These are phyloP conservation scores for Croton laevigatus DNA, from an alignment of 441 rosid species.

Conservation along the genomic window DNA sequence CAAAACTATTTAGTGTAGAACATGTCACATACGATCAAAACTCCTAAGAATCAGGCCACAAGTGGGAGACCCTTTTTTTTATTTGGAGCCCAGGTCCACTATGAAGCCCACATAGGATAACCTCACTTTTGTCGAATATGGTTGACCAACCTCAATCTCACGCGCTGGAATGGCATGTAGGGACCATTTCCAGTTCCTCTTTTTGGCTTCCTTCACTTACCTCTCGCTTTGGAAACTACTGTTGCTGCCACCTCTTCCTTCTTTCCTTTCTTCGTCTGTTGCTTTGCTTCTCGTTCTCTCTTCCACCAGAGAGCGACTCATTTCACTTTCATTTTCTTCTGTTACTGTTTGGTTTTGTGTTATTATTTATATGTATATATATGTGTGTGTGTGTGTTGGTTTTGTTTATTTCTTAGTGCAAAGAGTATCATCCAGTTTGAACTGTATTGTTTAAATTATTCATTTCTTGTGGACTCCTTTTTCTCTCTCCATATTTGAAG, in stretches of 20 bases:
- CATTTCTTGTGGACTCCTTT: neutral
- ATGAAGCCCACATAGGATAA: conserved; percentile 21
- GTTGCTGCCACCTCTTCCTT: conserved; percentile 15
- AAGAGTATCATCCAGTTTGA: neutral
- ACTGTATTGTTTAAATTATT: neutral
- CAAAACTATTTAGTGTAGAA: neutral
- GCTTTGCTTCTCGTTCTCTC: conserved; percentile 18
- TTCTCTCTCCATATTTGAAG: conserved; percentile 5
- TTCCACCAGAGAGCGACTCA: conserved; percentile 20
- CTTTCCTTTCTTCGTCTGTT: no score
- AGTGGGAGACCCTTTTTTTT: neutral
- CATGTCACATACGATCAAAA: neutral
- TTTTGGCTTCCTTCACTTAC: conserved; percentile 34
- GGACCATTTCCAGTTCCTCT: conserved; percentile 27
- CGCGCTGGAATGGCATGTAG: conserved; percentile 45
- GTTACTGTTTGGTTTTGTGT: conserved; percentile 1
- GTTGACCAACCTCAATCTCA: conserved; percentile 51
- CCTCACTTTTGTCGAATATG: conserved; percentile 19
- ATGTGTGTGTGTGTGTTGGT: neutral
- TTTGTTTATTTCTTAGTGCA: neutral
- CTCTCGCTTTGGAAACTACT: conserved; percentile 36
- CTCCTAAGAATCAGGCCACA: neutral
- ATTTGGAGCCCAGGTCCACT: conserved; percentile 18
- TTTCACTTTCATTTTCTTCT: conserved; percentile 27
- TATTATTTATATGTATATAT: neutral